Conservation (phyloP, 768 basidiomycete species). For the Phaffia australis region DNA sequence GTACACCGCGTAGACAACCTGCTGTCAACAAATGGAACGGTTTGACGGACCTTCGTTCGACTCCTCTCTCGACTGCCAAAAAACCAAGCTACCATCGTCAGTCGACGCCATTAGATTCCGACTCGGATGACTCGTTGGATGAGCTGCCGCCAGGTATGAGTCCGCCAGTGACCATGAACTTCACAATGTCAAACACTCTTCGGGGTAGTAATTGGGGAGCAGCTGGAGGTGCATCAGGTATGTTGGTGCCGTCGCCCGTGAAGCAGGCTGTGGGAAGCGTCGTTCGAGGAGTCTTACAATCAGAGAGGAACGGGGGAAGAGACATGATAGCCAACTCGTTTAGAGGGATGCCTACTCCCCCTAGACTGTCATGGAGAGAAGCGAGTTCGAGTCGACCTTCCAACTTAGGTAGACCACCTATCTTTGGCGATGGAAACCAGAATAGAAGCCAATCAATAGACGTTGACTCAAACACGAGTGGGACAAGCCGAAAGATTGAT, state of each 20-base stretch:
- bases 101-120: conserved; percentile 34
- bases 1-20: too few species aligned
- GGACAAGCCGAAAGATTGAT: not conserved
- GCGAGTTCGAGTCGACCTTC: too few species aligned
- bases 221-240: conserved; percentile 9
- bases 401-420: not conserved
- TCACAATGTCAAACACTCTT: conserved; percentile 41
- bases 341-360: conserved; percentile 31
- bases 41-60: conserved; percentile 46
- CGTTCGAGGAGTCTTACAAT: not conserved
- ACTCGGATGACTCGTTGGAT: conserved; percentile 28
- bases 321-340: conserved; percentile 49
- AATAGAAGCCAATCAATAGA: not conserved
- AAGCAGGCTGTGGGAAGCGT: conserved; percentile 63
- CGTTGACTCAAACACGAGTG: not conserved
- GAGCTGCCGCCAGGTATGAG: conserved; percentile 41
- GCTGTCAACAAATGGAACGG: too few species aligned
- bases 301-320: conserved; percentile 38
- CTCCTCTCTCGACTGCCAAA: conserved; percentile 45
- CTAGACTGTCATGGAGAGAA: not conserved
- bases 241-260: conserved; percentile 54
- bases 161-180: conserved; percentile 50
- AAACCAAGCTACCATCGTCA: conserved; percentile 5
- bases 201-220: not conserved
- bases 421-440: not conserved